Conservation (phyloP, 2,329 filamentous ascomycete genomes). For the Blastomyces silverae region DNA sequence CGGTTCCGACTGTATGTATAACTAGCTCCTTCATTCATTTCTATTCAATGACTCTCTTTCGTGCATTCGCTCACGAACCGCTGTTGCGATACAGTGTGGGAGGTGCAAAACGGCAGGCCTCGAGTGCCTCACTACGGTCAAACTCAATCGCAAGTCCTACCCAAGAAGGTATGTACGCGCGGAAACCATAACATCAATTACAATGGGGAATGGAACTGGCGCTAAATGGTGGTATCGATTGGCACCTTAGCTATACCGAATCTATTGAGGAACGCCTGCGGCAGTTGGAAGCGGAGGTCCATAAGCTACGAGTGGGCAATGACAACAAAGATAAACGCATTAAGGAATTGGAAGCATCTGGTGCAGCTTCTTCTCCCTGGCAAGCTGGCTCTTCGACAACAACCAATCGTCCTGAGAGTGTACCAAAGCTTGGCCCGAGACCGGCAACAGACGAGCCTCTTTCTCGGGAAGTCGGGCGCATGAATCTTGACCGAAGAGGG, state of each 20-base stretch:
- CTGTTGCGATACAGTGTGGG: constrained; percentile 12
- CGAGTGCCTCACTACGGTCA: constrained; percentile 19
- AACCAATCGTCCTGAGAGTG: not conserved
- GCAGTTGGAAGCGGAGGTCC: constrained; percentile 18
- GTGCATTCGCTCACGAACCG: not conserved
- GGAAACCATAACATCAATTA: not conserved
- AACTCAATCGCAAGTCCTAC: constrained; percentile 20
- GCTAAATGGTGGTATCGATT: not conserved
- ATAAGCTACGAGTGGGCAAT: constrained; percentile 15
- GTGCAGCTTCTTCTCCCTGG: not conserved
- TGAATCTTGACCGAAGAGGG: constrained; percentile 17
- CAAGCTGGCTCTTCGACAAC: not conserved
- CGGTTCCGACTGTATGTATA: constrained; percentile 18
- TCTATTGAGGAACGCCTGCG: constrained; percentile 20
- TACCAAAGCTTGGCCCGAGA: constrained; percentile 1
- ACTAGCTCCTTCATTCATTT: not conserved
- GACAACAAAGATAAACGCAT: constrained; percentile 18
- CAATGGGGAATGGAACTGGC: not conserved
- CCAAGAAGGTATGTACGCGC: constrained; percentile 15
- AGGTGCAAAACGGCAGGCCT: constrained; percentile 17
- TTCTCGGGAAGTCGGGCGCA: constrained; percentile 19
- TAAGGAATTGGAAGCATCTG: constrained; percentile 16
- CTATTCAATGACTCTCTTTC: not conserved
- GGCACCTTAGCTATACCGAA: constrained; percentile 17
- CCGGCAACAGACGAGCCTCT: constrained; percentile 17